A percentile compares a stretch with the other conserved stretches of the same genome.
These are phyloP conservation scores for Erodium trifolium DNA, from an alignment of 441 rosid species.

Conservation along the genomic window DNA sequence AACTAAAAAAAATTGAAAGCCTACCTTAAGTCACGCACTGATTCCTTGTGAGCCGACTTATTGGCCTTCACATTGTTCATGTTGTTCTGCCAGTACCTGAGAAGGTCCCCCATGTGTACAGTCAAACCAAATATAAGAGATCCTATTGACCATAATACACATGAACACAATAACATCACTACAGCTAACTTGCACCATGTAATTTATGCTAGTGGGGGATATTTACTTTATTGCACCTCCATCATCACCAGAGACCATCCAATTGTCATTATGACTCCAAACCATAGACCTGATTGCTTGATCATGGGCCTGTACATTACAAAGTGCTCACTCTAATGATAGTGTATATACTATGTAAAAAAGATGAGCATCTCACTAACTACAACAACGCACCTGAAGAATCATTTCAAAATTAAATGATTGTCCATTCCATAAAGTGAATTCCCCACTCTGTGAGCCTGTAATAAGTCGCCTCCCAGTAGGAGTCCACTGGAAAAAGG, in stretches of 20 bases:
- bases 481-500: constrained; percentile 80
- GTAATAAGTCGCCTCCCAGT: constrained; percentile 93
- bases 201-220: not conserved
- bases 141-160: not conserved
- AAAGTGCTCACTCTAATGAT: constrained; percentile 17
- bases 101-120: constrained; percentile 12
- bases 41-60: constrained; percentile 93
- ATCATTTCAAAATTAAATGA: constrained; percentile 97
- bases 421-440: constrained; percentile 97
- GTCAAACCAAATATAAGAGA: not conserved
- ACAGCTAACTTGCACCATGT: not conserved
- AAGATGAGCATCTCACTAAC: constrained; percentile 11
- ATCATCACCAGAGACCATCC: constrained; percentile 99
- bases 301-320: constrained; percentile 78
- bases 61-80: constrained; percentile 97
- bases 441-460: constrained; percentile 95
- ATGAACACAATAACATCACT: not conserved
- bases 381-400: constrained; percentile 55
- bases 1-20: constrained; percentile 7
- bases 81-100: constrained; percentile 95
- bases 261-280: constrained; percentile 96
- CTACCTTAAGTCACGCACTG: constrained; percentile 83
- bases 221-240: constrained; percentile 86
- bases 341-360: constrained; percentile 4
- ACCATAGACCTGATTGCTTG: constrained; percentile 94